phyloP scores from a whole-genome alignment of 495 filamentous ascomycete species.

The Emericellopsis terricola region DNA sequence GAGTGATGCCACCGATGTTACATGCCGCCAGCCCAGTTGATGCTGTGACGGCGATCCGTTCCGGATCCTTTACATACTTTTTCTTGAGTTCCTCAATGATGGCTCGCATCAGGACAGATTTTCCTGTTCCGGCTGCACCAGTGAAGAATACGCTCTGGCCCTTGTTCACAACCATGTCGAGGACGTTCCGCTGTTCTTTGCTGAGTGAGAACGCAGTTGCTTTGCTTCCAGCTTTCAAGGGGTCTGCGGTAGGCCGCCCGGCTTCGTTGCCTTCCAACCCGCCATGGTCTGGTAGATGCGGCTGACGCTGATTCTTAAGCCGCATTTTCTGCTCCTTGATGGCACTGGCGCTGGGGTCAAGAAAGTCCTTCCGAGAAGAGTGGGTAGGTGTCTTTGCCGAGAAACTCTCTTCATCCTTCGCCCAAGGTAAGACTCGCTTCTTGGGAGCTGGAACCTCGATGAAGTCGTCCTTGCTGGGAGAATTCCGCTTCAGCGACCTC shows the following conservation, averaged over 20 bases:
- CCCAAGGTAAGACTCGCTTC: constrained; percentile 6
- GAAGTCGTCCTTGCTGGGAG: constrained; percentile 8
- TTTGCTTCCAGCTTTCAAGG: constrained; percentile 11
- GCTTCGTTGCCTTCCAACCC: not conserved
- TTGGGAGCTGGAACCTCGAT: constrained; percentile 8
- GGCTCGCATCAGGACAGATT: constrained; percentile 85
- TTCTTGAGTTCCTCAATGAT: constrained; percentile 66
- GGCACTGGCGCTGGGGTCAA: constrained; percentile 40
- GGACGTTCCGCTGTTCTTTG: constrained; percentile 69
- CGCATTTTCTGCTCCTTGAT: constrained; percentile 69
- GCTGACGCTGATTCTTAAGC: constrained; percentile 35
- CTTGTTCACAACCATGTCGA: constrained; percentile 56
- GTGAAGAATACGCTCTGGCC: constrained; percentile 93
- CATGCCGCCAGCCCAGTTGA: constrained; percentile 93
- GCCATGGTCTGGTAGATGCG: too few relatives aligned
- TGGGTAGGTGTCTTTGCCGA: constrained; percentile 12
- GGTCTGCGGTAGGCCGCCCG: not conserved
- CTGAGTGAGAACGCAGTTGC: constrained; percentile 53
- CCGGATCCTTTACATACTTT: constrained; percentile 56
- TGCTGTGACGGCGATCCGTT: constrained; percentile 79
- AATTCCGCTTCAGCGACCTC: constrained; percentile 16
- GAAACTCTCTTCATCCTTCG: constrained; percentile 10
- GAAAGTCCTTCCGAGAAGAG: constrained; percentile 18
- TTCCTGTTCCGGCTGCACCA: constrained; percentile 90
- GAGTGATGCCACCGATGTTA: constrained; percentile 87